Conservation (phyloP, 2,329 filamentous ascomycete species). For the Leptographium lundbergii region DNA sequence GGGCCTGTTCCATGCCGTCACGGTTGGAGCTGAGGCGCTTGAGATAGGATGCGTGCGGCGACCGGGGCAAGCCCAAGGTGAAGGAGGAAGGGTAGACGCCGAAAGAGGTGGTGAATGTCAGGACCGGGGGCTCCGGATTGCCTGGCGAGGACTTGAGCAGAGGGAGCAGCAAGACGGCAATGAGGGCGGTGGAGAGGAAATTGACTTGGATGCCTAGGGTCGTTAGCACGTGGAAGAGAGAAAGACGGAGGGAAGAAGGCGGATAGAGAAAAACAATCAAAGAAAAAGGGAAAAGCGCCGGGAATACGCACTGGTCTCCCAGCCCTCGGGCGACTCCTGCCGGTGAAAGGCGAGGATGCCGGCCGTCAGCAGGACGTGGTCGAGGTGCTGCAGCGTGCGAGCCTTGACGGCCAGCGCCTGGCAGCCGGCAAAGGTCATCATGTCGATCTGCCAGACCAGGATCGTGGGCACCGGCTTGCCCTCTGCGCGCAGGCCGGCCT, state of each 20-base stretch:
- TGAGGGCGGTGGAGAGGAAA: constrained; percentile 22
- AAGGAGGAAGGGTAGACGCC: constrained; percentile 25
- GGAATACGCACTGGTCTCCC: constrained; percentile 18
- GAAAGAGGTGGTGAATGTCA: constrained; percentile 26
- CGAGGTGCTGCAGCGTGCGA: constrained; percentile 16
- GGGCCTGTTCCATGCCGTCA: constrained; percentile 21
- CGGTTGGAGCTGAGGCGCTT: constrained; percentile 23
- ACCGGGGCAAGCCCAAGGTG: constrained; percentile 20
- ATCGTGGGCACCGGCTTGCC: constrained; percentile 19
- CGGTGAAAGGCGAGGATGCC: constrained; percentile 24
- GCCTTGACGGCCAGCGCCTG: constrained; percentile 19
- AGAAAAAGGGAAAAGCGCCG: background rate
- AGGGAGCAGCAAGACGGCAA: constrained; percentile 21
- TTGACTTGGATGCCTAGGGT: constrained; percentile 21
- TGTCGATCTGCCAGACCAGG: constrained; percentile 23
- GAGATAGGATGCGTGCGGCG: constrained; percentile 20
- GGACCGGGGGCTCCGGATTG: constrained; percentile 21
- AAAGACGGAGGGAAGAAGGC: background rate
- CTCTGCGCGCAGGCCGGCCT: constrained; percentile 16
- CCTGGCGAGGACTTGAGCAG: constrained; percentile 13
- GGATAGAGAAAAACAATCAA: background rate
- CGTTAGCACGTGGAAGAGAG: background rate
- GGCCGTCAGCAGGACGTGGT: constrained; percentile 24
- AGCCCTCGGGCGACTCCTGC: constrained; percentile 24
- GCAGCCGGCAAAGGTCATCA: constrained; percentile 24